Evolutionary conservation across 441 rosid species (phyloP), one percentile per base, ranked within the genome.

Genomic region (Mallotus japonicus): DNA sequence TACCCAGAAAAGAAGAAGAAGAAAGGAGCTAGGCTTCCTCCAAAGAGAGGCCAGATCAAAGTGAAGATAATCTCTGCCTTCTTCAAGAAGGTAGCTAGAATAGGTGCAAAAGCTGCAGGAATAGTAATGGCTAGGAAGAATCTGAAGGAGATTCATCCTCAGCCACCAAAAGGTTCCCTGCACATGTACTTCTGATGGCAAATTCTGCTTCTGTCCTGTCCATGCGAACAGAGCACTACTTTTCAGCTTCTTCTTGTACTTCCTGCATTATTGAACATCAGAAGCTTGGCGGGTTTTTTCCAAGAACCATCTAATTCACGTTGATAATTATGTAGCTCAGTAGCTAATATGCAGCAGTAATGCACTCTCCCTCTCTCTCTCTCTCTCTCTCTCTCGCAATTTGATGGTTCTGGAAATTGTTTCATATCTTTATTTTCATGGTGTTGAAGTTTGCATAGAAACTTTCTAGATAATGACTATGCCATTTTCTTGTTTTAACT

Each of bases 31-130:
- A 64, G 49, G 78, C 32, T 79, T 44, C 85, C 87, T 12, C 82
- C 83, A 8, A 75, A 73, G 57, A 80, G 85, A 77, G 88, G 88
- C 6, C 80, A 65, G 59, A 70, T 83, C 65, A 83, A 79, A 67
- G 34, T 5, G 50, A 62, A 49, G 37, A 76, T 85, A 10, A n/a
- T 81, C n/a, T 75, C 72, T 24, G 62, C 5, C 8, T 54, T 80
- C 37, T 32, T 73, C 49, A 74, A 75, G 60, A 44, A 62, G 42
- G 70, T 79, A 14, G 51, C 9, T 34, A 65, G 8, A 34, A 67
- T 61, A 44, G 63, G 69, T 72, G 22, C 50, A 24, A 62, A 62
- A 37, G 40, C 40, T 24, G 70, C 69, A 7, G 62, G 62, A 40
- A 78, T 62, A 76, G 47, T 19, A 24, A 8, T 67, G 53, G 53